phyloP scores from a whole-genome alignment of 208 protist genomes.

The Trypanosoma rangeli region DNA sequence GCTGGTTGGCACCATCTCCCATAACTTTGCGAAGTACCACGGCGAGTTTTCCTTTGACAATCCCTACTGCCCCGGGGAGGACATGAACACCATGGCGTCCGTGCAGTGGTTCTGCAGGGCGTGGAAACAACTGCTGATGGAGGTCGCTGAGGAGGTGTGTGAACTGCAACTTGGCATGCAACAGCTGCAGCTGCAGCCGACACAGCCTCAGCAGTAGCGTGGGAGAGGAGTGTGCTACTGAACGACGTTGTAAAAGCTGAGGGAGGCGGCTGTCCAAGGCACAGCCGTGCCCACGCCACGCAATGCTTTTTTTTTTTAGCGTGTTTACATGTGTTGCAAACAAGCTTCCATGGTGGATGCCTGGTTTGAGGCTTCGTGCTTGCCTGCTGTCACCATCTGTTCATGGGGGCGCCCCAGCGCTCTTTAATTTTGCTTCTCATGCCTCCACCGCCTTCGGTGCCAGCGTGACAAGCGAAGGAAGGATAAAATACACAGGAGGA shows the following conservation, averaged over 20 bases:
- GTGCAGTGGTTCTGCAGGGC: conserved; percentile 53
- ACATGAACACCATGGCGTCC: conserved; percentile 78
- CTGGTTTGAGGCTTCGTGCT: background rate
- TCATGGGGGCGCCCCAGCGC: background rate
- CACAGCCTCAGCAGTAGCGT: background rate
- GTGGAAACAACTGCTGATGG: conserved; percentile 33
- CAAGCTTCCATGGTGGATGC: too few species aligned
- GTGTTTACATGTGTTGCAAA: too few species aligned
- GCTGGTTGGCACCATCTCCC: conserved; percentile 44
- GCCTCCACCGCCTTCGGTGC: background rate
- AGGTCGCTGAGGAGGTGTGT: background rate
- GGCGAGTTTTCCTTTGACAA: conserved; percentile 71
- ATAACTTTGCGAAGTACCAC: conserved; percentile 74
- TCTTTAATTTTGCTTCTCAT: background rate
- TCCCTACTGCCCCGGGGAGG: conserved; percentile 84
- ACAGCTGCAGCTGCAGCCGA: background rate
- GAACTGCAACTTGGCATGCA: conserved; percentile 17
- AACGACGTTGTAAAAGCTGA: background rate
- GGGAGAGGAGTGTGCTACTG: background rate
- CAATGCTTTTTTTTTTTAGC: background rate
- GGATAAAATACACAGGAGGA: background rate
- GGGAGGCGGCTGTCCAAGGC: too few species aligned
- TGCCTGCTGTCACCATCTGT: background rate
- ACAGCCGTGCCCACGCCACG: background rate
- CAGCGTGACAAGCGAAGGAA: background rate